These are phyloP conservation scores for Cercophora newfieldiana DNA, from an alignment of 495 filamentous ascomycete genomes.

Conservation along the genomic window DNA sequence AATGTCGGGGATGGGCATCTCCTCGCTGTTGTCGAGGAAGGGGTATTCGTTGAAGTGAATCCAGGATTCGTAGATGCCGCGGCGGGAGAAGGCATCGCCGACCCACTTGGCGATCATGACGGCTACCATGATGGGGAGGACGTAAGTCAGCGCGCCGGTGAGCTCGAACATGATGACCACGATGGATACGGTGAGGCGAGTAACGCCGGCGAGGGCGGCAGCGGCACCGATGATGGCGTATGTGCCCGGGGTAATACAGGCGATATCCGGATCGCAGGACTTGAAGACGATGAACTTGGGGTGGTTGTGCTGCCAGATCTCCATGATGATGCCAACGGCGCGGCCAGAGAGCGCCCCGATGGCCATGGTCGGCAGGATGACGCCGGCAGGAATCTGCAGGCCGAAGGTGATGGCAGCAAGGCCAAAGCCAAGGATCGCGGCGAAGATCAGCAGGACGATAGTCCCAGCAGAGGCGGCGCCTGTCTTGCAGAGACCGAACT, in stretches of 20 bases:
- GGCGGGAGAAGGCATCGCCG: slow-evolving; percentile 90
- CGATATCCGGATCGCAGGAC: slow-evolving; percentile 81
- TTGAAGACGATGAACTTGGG: slow-evolving; percentile 75
- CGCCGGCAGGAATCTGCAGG: slow-evolving; percentile 93
- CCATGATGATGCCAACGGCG: slow-evolving; percentile 82
- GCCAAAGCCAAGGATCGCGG: slow-evolving; percentile 78
- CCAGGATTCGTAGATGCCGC: slow-evolving; percentile 97
- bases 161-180: slow-evolving; percentile 99
- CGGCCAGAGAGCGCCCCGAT: slow-evolving; percentile 93
- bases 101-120: slow-evolving; percentile 99
- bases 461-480: slow-evolving; percentile 69
- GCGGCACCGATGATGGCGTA: slow-evolving; percentile 97
- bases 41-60: slow-evolving; percentile 96
- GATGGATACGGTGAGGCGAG: slow-evolving; percentile 93
- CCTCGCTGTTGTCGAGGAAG: slow-evolving; percentile 91
- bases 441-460: slow-evolving; percentile 76
- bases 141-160: slow-evolving; percentile 92
- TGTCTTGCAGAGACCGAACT: slow-evolving; percentile 82
- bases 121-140: slow-evolving; percentile 98
- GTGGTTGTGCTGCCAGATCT: slow-evolving; percentile 81
- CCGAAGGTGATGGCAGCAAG: slow-evolving; percentile 90
- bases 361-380: slow-evolving; percentile 96
- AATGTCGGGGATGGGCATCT: slow-evolving; percentile 77
- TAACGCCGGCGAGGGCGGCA: slow-evolving; percentile 94
- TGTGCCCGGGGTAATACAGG: slow-evolving; percentile 90